These are phyloP conservation scores for Termitomyces sp. DNA, from an alignment of 768 basidiomycete genomes.

Conservation along the genomic window DNA sequence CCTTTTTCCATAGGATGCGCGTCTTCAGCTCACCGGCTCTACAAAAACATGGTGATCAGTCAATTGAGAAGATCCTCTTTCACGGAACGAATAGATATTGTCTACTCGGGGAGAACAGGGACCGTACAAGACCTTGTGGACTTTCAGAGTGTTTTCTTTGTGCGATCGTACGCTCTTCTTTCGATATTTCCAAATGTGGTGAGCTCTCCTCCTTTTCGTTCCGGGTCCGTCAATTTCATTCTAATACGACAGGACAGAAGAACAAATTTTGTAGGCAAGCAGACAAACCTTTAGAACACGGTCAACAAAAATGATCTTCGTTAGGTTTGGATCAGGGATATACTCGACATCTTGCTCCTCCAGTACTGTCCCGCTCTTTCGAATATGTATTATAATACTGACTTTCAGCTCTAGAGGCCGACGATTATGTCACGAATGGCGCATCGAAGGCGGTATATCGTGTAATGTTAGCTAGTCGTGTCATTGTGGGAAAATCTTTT, in stretches of 20 bases:
- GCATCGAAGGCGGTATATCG: constrained; percentile 38
- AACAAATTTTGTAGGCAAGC: constrained; percentile 48
- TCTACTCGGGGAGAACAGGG: constrained; percentile 47
- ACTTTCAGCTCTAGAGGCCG: constrained; percentile 43
- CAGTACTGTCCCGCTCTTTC: constrained; percentile 28
- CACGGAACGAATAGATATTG: constrained; percentile 65
- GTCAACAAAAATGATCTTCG: background rate
- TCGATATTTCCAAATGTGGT: constrained; percentile 58
- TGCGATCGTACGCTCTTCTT: constrained; percentile 51
- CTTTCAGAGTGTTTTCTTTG: constrained; percentile 51
- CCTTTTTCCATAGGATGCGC: constrained; percentile 20
- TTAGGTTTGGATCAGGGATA: constrained; percentile 67
- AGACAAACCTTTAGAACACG: background rate
- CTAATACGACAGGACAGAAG: constrained; percentile 23
- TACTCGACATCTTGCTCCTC: constrained; percentile 65
- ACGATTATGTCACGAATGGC: constrained; percentile 51
- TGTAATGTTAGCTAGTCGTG: constrained; percentile 53
- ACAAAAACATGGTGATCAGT: constrained; percentile 21
- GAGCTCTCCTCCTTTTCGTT: background rate
- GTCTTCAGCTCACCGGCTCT: constrained; percentile 22
- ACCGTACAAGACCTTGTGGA: constrained; percentile 42
- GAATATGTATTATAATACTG: background rate
- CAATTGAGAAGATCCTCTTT: constrained; percentile 57
- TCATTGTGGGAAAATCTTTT: constrained; percentile 57
- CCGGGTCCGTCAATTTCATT: background rate